Conservation (phyloP, 176 grass and related monocot genomes). For the Areca catechu region DNA sequence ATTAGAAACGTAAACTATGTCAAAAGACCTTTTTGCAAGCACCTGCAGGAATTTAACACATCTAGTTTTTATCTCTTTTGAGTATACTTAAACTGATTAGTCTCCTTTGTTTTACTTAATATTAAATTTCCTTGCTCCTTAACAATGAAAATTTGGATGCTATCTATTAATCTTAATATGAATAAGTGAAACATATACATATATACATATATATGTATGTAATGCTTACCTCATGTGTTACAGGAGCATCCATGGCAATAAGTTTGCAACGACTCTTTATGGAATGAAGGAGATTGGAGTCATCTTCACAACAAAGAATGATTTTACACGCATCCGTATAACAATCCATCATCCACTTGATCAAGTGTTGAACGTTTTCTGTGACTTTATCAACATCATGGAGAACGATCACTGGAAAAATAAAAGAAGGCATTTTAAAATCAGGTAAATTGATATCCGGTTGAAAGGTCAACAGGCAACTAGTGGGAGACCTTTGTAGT, state of each 20-base stretch:
- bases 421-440: conserved; percentile 16
- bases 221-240: conserved; percentile 32
- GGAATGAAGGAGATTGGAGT: conserved; percentile 41
- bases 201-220: no score
- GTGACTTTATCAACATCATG: conserved; percentile 51
- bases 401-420: conserved; percentile 57
- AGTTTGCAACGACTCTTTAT: conserved; percentile 51
- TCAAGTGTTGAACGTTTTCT: conserved; percentile 49
- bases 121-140: no score
- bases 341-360: conserved; percentile 76
- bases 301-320: conserved; percentile 62
- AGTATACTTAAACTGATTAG: no score
- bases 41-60: no score
- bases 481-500: conserved; percentile 42
- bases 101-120: no score
- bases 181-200: no score
- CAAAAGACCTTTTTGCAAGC: no score
- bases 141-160: no score
- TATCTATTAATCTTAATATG: no score
- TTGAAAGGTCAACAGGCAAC: not conserved
- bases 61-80: no score
- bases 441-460: not conserved
- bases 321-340: conserved; percentile 61
- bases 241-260: conserved; percentile 38
- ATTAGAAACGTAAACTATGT: no score